Percentiles rank a stretch among this genome's conserved stretches.
These are phyloP conservation scores for Wallacemonas sp. DNA, from an alignment of 208 protist genomes.

Conservation along the genomic window DNA sequence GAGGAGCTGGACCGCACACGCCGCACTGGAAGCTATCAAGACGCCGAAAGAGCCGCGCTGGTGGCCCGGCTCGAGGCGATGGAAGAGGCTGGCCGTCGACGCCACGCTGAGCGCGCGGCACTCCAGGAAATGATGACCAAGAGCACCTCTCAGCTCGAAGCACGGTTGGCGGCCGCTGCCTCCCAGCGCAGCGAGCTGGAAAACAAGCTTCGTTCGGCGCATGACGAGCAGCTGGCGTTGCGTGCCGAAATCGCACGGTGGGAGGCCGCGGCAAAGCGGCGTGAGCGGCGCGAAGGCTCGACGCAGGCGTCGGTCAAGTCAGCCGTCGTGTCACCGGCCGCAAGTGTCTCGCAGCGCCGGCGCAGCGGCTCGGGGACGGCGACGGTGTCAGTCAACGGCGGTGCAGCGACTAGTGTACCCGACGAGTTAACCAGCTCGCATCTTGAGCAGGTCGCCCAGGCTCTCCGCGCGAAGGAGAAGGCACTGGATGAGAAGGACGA, in stretches of 20 bases:
- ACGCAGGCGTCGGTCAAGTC: conserved; percentile 4
- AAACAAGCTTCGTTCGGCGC: conserved; percentile 10
- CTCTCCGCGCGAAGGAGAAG: conserved; percentile 16
- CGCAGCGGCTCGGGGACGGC: conserved; percentile 1
- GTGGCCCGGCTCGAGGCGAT: neutral
- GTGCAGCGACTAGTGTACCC: neutral
- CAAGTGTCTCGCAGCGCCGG: conserved; percentile 2
- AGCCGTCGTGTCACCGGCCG: neutral
- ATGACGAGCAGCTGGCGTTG: conserved; percentile 8
- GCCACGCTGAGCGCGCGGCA: neutral
- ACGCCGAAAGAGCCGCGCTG: neutral
- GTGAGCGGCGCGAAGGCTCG: neutral
- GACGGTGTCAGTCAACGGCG: neutral
- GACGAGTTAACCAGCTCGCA: neutral
- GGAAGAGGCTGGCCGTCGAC: neutral
- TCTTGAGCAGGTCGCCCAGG: neutral
- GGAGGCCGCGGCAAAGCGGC: conserved; percentile 3
- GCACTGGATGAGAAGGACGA: conserved; percentile 15
- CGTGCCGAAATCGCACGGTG: neutral
- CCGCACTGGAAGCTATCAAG: neutral
- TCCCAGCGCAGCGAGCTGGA: neutral
- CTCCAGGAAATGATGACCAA: neutral
- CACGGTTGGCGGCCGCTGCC: neutral
- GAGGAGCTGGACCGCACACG: neutral
- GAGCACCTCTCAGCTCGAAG: neutral